phyloP scores from a whole-genome alignment of 257 asterid species.

The Salvia rosmarinus region DNA sequence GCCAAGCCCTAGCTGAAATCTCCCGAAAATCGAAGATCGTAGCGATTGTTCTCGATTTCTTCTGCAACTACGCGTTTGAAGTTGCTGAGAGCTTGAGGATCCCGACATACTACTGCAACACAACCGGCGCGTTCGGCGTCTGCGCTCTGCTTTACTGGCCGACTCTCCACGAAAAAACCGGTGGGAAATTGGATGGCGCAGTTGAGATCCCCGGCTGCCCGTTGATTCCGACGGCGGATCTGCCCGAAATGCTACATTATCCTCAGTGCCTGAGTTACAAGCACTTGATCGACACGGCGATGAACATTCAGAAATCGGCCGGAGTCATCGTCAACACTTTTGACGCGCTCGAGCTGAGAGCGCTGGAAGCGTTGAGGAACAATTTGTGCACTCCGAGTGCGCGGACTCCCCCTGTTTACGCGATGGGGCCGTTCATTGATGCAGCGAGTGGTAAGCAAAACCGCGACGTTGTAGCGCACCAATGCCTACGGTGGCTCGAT shows the following conservation, averaged over 20 bases:
- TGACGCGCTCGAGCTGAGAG: not conserved
- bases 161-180: conserved; percentile 24
- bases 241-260: conserved; percentile 18
- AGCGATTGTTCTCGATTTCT: conserved; percentile 47
- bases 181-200: not conserved
- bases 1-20: conserved; percentile 33
- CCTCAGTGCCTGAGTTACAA: conserved; percentile 36
- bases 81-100: conserved; percentile 36
- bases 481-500: conserved; percentile 61
- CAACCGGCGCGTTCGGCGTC: conserved; percentile 34
- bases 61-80: conserved; percentile 41
- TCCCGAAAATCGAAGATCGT: conserved; percentile 35
- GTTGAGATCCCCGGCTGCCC: conserved; percentile 43
- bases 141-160: conserved; percentile 34
- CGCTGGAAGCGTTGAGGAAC: conserved; percentile 39
- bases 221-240: conserved; percentile 24
- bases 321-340: conserved; percentile 34
- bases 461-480: conserved; percentile 15
- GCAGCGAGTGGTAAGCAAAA: not conserved
- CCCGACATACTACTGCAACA: conserved; percentile 42
- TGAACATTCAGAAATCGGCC: conserved; percentile 30
- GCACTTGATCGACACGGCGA: conserved; percentile 30
- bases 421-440: conserved; percentile 45
- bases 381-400: conserved; percentile 43
- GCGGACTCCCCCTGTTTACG: conserved; percentile 50